Evolutionary conservation across 2,329 filamentous ascomycete genomes (phyloP), one percentile per base, ranked within the genome.

Genomic region (Fusarium continuum): DNA sequence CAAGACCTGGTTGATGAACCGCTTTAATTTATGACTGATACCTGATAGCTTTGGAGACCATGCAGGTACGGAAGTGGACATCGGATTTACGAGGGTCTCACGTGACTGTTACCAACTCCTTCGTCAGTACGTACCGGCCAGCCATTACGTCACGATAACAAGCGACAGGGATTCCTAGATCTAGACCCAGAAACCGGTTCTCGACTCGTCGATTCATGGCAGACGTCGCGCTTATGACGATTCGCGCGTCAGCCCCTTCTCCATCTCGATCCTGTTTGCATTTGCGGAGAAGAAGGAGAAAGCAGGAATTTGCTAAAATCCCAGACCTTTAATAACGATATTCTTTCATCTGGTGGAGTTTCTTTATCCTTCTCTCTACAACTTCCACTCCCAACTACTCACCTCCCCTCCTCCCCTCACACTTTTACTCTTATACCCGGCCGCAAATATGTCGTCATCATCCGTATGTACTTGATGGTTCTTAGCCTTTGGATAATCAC

Each of bases 161-260:
- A 25, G 7, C 13, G 32, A 16, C 23, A 49, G 38, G 23, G 45
- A 29, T 45, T 11, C 47, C 25, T 31, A 31, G 25, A 29, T 29
- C 23, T 29, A 16, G 28, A 23, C 19, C 35, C 43, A 48, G 44
- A 49, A 58, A 58, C 55, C 32, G 45, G 52, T 58, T 58, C 53
- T 38, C 50, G 44, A 40, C 44, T 16, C 31, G 36, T 28, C 13
- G 34, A 48, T 48, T 47, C 56, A 59, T 60, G 56, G 56, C 55
- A 60, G 25, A 38, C 36, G 56, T 60, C 55, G 56, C 52, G 26
- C 41, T 60, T 61, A 60, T 60, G 56, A 60, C 56, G 56, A 60
- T 60, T 61, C 41, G 56, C 55, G 25, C 55, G 56, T 60, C 56
- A 60, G 47, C 55, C 48, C 53, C 55, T 60, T 19, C 59, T 23